Evolutionary conservation across 1,139 yeast genomes (phyloP).

Genomic region (Candida freyschussii): DNA sequence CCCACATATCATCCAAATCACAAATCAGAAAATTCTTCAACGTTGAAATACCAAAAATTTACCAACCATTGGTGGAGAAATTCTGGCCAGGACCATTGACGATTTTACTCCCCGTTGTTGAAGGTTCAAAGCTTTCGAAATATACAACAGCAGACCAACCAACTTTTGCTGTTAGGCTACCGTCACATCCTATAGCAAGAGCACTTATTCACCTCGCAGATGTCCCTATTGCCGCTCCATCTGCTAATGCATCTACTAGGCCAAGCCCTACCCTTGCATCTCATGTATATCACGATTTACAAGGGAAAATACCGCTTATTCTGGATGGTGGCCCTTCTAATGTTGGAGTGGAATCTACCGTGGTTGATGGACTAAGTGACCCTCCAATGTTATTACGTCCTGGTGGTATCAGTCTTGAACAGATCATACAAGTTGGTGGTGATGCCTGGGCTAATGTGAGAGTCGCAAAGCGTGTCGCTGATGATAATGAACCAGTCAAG

Average conservation of each 20-base stretch:
- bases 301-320: constrained; percentile 78
- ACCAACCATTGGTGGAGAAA: constrained; percentile 52
- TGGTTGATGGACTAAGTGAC: constrained; percentile 74
- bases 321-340: constrained; percentile 85
- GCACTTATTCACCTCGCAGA: constrained; percentile 86
- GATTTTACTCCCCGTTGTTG: constrained; percentile 64
- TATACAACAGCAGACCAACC: constrained; percentile 81
- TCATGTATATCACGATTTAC: constrained; percentile 76
- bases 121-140: constrained; percentile 53
- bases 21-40: constrained; percentile 62
- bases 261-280: constrained; percentile 90
- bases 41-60: constrained; percentile 58
- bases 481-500: constrained; percentile 63
- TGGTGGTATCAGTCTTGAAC: constrained; percentile 85
- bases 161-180: constrained; percentile 90
- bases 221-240: constrained; percentile 93
- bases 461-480: constrained; percentile 64
- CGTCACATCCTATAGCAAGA: constrained; percentile 82
- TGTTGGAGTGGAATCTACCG: constrained; percentile 95
- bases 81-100: constrained; percentile 98
- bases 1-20: constrained; percentile 75
- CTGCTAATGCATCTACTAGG: constrained; percentile 92
- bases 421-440: constrained; percentile 62
- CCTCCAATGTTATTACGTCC: constrained; percentile 93
- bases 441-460: constrained; percentile 55